Conservation (phyloP, 2,329 filamentous ascomycete genomes). For the Scleromitrula shiraiana region DNA sequence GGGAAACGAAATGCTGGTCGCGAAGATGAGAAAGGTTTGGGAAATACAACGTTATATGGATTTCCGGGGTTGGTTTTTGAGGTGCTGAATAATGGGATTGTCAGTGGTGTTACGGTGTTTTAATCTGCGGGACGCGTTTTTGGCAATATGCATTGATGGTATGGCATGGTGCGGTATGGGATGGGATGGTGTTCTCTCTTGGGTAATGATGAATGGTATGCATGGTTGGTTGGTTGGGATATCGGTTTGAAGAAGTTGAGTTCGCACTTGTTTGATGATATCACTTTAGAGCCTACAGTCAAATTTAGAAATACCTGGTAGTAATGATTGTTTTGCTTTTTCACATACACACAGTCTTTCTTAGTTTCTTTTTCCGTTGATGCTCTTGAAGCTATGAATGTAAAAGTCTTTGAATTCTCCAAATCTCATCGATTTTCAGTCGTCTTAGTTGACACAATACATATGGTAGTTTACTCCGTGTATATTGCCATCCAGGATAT, state of each 20-base stretch:
- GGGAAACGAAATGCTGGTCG: constrained; percentile 36
- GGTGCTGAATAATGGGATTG: constrained; percentile 83
- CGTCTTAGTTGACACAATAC: no score
- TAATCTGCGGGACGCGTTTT: no score
- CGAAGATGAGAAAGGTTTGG: constrained; percentile 48
- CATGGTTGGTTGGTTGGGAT: background rate
- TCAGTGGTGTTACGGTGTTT: constrained; percentile 86
- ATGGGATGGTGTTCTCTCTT: background rate
- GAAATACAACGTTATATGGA: constrained; percentile 80
- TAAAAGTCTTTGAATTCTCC: no score
- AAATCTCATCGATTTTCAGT: no score
- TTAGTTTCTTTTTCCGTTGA: no score
- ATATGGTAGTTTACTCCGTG: no score
- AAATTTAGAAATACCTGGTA: no score
- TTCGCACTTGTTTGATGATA: background rate
- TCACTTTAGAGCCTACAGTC: background rate
- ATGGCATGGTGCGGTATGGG: background rate
- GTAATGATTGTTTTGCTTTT: no score
- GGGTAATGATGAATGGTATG: background rate
- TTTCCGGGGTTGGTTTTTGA: constrained; percentile 95
- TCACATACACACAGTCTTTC: no score
- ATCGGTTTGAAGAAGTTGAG: background rate
- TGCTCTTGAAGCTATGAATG: no score
- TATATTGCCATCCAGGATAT: no score
- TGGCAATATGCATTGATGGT: background rate